Base-by-base conservation (phyloP, 2,329 filamentous ascomycete species). In the Trichoderma aggressivum region DNA sequence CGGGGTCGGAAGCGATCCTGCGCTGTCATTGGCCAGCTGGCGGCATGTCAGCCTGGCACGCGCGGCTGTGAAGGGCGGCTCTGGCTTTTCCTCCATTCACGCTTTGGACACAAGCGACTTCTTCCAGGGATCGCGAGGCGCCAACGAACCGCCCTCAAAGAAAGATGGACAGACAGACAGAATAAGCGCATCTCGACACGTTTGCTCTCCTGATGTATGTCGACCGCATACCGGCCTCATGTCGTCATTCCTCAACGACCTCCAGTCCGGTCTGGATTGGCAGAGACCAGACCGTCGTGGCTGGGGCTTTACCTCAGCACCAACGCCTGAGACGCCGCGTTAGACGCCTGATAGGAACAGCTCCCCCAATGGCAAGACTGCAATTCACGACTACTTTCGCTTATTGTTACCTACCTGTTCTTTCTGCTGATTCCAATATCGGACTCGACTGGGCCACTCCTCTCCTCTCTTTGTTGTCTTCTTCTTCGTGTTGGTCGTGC, bases 41-140 rank as follows among this genome's bases (percentile, higher is more conserved):
- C 21, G 3, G 18, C n/a, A 12, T 56, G 58, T 66, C 58, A 68
- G 63, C 55, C 62, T 60, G 63, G 53, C 70, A 32, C 30, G 70
- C 70, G 70, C 70, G 70, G 62, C 64, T 71, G 63, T 53, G 63
- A 36, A 47, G 39, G 28, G 53, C 63, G 63, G 36, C 21, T 63
- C 64, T 61, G 50, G n/a, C 70, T 55, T 55, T 61, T 62, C 63
- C 70, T 71, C 63, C 70, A 68, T 68, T 71, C 64, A 61, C 70
- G 55, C 55, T 30, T 28, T 47, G 24, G 24, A 53, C 63, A 32
- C 70, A 62, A 71, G 70, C 63, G 70, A 68, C 70, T 14, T 53
- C 70, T 14, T 53, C 39, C 68, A 64, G 21, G 68, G 68, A 30
- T 67, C 14, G 14, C 53, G 36, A 71, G 63, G 64, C 70, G 70